Conservation (phyloP, 257 asterid genomes). For the Scutellaria minor region DNA sequence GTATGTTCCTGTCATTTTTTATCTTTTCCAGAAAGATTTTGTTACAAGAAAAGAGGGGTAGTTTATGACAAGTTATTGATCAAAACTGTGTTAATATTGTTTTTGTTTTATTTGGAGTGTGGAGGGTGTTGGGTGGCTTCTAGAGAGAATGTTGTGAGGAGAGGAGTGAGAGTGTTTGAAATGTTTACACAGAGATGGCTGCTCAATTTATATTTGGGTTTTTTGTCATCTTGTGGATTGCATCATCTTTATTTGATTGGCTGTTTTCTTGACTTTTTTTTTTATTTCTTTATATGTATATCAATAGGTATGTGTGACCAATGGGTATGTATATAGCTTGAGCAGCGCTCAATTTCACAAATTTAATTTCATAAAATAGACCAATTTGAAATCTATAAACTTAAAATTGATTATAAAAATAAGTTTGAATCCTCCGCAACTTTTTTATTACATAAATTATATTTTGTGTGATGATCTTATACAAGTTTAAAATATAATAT, state of each 20-base stretch:
- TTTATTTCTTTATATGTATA: no score
- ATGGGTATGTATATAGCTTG: no score
- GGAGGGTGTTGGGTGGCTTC: not conserved
- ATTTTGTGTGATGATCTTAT: no score
- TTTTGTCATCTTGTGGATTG: slow-evolving; percentile 44
- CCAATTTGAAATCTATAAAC: no score
- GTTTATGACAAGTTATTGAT: slow-evolving; percentile 13
- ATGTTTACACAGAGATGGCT: slow-evolving; percentile 51
- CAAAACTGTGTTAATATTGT: slow-evolving; percentile 1
- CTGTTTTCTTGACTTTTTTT: slow-evolving; percentile 40
- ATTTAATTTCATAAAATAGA: no score
- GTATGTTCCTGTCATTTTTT: slow-evolving; percentile 57
- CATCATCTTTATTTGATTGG: slow-evolving; percentile 43
- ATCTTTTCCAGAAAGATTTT: not conserved
- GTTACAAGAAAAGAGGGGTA: not conserved
- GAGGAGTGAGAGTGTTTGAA: slow-evolving; percentile 44
- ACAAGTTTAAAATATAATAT: no score
- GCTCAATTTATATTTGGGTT: slow-evolving; percentile 38
- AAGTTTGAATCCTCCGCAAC: no score
- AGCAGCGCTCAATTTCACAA: no score
- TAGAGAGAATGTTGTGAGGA: slow-evolving; percentile 32
- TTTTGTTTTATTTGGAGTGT: not conserved
- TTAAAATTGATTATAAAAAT: no score
- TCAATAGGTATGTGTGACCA: not conserved
- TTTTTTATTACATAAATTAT: no score